Base-by-base conservation (phyloP, 2,329 filamentous ascomycete genomes). In the Colletotrichum plurivorum region DNA sequence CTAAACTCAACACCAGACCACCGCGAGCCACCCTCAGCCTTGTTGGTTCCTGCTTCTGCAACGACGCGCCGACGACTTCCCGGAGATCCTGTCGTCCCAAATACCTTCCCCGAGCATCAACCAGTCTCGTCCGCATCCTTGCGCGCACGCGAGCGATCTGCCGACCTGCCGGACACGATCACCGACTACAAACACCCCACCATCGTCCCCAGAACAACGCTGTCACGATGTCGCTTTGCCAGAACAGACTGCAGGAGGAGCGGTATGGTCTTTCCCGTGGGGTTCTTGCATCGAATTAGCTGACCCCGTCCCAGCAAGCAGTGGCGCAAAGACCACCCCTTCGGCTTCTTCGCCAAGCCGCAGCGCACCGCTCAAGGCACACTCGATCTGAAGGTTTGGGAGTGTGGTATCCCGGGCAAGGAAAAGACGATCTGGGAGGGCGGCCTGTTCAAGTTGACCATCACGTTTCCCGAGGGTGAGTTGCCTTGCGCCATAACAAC, bases 361-460 rank as follows among this genome's bases (percentile, higher is more conserved):
- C 85, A 91, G 71, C 93, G 95, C 74, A 95, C 90, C 71, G 53
- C 69, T 0, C 81, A 94, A 73, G 95, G 94, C 63, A 90, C 94
- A 1, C 88, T 98, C 60, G 96, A 99, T 78, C 86, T 99, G 72
- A 97, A 98, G 87, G 89, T 90, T 73, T 99, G 96, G 96, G 95
- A 98, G 76, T 98, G 96, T 77, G 95, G 95, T 51, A 93, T 99
- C 51, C 96, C 96, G 4, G 96, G 97, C 76, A 98, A 97, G 79
- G 92, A 97, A 70, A 96, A 97, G 85, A 99, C 97, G 0, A 91
- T 98, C 22, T 99, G 96, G 96, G 95, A 97, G 77, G 95, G 95
- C n/a, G 96, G 96, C 2, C 84, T 98, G 12, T 98, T 98, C 85
- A 99, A 98, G 85, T 85, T 99, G 68, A 94, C 93, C 67, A 92